phyloP scores from a whole-genome alignment of 805 yeast genomes.

The Sugiyamaella chiloensis region DNA sequence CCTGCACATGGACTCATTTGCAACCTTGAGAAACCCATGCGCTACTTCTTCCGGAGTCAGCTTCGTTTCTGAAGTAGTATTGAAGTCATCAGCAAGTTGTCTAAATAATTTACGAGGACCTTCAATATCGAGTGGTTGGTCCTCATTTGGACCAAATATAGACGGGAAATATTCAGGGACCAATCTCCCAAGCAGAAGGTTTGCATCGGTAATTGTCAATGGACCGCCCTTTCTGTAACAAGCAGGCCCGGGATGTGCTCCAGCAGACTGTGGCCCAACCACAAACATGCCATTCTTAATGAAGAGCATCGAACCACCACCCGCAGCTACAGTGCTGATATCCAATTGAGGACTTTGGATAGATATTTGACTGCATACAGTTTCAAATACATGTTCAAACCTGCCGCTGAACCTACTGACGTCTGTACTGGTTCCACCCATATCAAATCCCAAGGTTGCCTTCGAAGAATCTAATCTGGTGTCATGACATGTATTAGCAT shows the following conservation, averaged over 20 bases:
- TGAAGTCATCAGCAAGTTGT: conserved; percentile 34
- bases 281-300: conserved; percentile 69
- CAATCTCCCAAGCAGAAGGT: conserved; percentile 64
- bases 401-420: conserved; percentile 68
- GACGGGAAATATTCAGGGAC: conserved; percentile 72
- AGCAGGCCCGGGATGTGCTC: conserved; percentile 87
- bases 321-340: conserved; percentile 78
- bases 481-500: conserved; percentile 71
- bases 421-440: conserved; percentile 90
- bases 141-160: conserved; percentile 76
- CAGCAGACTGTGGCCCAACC: conserved; percentile 83
- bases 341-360: conserved; percentile 80
- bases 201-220: conserved; percentile 81
- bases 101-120: conserved; percentile 48
- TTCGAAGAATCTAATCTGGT: conserved; percentile 27
- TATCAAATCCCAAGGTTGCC: conserved; percentile 77
- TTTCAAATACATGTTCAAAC: conserved; percentile 77
- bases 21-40: conserved; percentile 74
- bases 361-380: conserved; percentile 74
- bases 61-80: conserved; percentile 43
- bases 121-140: conserved; percentile 60
- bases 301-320: conserved; percentile 67
- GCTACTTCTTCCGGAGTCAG: conserved; percentile 63
- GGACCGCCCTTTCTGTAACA: conserved; percentile 84
- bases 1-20: conserved; percentile 82